Conservation (phyloP, 2,329 filamentous ascomycete genomes). For the Allantophomopsis cytisporea region DNA sequence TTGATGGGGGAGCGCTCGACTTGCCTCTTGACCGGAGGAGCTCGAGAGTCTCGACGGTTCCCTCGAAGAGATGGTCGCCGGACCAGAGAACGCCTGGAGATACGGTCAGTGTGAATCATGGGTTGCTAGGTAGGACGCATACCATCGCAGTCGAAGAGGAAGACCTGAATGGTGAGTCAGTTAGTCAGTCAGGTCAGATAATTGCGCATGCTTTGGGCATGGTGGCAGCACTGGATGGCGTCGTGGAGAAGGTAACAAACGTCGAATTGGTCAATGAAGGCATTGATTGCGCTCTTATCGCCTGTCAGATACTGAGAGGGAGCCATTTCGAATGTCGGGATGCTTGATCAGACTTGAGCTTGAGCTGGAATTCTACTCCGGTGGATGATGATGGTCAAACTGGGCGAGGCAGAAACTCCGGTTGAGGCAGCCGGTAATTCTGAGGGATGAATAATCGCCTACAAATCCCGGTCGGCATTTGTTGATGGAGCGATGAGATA, state of each 20-base stretch:
- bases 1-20: conserved; percentile 4
- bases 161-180: conserved; percentile 42
- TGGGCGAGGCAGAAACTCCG: too few species aligned
- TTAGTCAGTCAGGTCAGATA: conserved; percentile 6
- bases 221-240: conserved; percentile 1
- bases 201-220: conserved; percentile 1
- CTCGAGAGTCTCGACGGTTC: conserved; percentile 72
- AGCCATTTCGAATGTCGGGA: background rate
- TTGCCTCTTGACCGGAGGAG: conserved; percentile 70
- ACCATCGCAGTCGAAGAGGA: conserved; percentile 97
- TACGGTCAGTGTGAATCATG: conserved; percentile 6
- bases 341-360: conserved; percentile 2
- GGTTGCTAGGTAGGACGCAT: conserved; percentile 15
- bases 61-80: conserved; percentile 78
- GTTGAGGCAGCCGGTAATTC: too few species aligned
- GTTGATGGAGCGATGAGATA: too few species aligned
- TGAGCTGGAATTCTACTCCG: too few species aligned
- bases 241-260: conserved; percentile 38
- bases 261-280: conserved; percentile 85
- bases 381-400: too few species aligned
- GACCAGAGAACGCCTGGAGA: conserved; percentile 83
- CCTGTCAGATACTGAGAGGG: conserved; percentile 60
- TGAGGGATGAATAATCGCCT: too few species aligned
- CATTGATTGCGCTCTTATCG: conserved; percentile 60
- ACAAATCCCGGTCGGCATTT: too few species aligned